phyloP scores from a whole-genome alignment of 495 filamentous ascomycete species.

The Annulohypoxylon moriforme region DNA sequence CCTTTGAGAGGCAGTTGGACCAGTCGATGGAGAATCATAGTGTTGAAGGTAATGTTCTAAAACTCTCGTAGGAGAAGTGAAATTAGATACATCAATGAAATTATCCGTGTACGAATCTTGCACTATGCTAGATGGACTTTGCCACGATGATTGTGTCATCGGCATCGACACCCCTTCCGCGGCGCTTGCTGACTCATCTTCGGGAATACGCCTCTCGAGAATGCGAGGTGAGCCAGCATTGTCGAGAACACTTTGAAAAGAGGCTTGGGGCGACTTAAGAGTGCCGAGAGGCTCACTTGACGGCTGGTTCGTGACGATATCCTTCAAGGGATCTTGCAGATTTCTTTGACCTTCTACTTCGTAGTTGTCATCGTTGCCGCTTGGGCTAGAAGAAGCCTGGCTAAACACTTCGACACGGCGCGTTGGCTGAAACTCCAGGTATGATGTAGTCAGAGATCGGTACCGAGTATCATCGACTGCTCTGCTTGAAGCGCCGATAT shows the following conservation, averaged over 20 bases:
- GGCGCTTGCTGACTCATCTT: constrained; percentile 5
- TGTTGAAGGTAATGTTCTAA: constrained; percentile 55
- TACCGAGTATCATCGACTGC: constrained; percentile 71
- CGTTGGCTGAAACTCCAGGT: constrained; percentile 66
- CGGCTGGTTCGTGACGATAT: background rate
- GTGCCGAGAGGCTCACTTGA: constrained; percentile 20
- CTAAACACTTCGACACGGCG: constrained; percentile 5
- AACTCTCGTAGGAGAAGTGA: constrained; percentile 56
- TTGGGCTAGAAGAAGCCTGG: constrained; percentile 10
- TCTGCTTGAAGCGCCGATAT: constrained; percentile 72
- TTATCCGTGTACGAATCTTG: constrained; percentile 56
- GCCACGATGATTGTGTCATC: constrained; percentile 48
- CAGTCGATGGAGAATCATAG: constrained; percentile 42
- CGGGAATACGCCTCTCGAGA: constrained; percentile 13
- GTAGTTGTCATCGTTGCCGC: background rate
- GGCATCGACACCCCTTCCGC: constrained; percentile 17
- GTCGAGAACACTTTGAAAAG: constrained; percentile 58
- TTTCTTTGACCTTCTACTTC: background rate
- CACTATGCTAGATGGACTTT: constrained; percentile 53
- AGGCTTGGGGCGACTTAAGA: constrained; percentile 49
- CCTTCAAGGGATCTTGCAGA: constrained; percentile 17
- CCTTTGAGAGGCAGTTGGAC: constrained; percentile 28
- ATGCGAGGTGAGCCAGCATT: constrained; percentile 58
- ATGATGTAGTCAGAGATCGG: constrained; percentile 69
- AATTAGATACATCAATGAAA: constrained; percentile 37